These are phyloP conservation scores for Trichoderma sp. DNA, from an alignment of 2,329 filamentous ascomycete species.

Conservation along the genomic window DNA sequence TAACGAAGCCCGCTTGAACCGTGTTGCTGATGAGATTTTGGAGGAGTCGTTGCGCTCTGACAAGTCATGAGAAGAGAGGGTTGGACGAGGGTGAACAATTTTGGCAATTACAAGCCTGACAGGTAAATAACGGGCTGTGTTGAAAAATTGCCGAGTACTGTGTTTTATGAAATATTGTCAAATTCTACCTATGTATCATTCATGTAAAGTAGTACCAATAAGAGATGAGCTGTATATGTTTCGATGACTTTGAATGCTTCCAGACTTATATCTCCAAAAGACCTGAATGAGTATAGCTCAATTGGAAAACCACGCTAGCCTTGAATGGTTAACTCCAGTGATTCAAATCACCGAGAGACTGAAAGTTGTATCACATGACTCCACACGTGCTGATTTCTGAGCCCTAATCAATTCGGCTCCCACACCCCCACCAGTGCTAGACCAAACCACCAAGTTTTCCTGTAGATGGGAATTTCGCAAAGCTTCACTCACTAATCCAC, in stretches of 20 bases:
- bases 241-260: background rate
- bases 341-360: background rate
- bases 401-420: constrained; percentile 31
- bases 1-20: constrained; percentile 25
- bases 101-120: constrained; percentile 39
- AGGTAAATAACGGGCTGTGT: constrained; percentile 22
- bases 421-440: constrained; percentile 28
- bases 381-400: constrained; percentile 24
- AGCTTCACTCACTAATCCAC: constrained; percentile 30
- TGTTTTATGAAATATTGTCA: constrained; percentile 1
- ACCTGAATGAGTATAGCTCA: background rate
- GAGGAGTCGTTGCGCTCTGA: constrained; percentile 16
- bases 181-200: constrained; percentile 19
- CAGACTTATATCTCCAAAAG: background rate
- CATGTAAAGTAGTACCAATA: constrained; percentile 21
- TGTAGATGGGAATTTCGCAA: constrained; percentile 25
- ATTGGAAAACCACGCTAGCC: background rate
- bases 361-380: constrained; percentile 27
- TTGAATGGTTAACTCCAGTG: background rate
- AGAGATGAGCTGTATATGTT: background rate
- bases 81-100: constrained; percentile 32
- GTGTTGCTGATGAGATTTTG: constrained; percentile 32
- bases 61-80: constrained; percentile 63
- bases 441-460: constrained; percentile 33
- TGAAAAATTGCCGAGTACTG: constrained; percentile 8